Base-by-base conservation (phyloP, 2,329 filamentous ascomycete genomes). In the Alternaria sp. region DNA sequence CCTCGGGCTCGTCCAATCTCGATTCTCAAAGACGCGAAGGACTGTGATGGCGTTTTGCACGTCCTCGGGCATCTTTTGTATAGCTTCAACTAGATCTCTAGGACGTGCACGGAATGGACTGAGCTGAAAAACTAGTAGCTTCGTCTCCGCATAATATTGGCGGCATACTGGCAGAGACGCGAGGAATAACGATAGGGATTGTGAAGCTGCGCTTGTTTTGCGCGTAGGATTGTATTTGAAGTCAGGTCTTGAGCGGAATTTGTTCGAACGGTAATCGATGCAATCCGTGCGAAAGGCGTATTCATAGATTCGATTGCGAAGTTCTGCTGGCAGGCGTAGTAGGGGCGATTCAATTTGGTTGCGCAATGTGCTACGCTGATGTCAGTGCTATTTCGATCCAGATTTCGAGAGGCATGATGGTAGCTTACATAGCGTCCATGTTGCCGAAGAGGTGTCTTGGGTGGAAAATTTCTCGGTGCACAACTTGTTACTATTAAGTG, bases 1-100 rank as follows among this genome's bases (percentile, higher is more conserved):
- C 21, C 21, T 21, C 21, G 21, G 3, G 21, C 5, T 23, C 7
- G 25, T 46, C 49, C 63, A 70, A 1, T 21, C 7, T 2, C 1
- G 0, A 2, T 7, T 21, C 6, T 44, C 17, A 1, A 13, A 19
- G 17, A 44, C 7, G 17, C 44, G 19, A 21, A 51, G 3, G 15
- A 15, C 17, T 10, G 28, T 0, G 3, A 32, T 12, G 13, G 12
- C 49, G 17, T 51, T 2, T 17, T 3, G 49, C 49, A 36, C 49
- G 15, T 32, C 9, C 6, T 11, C 5, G 12, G 49, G 17, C 17
- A 51, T 32, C 1, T 8, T 12, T 10, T 5, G 0, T 0, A 51
- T 1, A 1, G 32, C 17, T 0, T 2, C 1, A 0, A 13, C 1
- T 10, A 51, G 11, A 13, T 51, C 0, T 12, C 2, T 0, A 0